Base-by-base conservation (phyloP, 176 grass and related monocot species). In the Avena insularis region DNA sequence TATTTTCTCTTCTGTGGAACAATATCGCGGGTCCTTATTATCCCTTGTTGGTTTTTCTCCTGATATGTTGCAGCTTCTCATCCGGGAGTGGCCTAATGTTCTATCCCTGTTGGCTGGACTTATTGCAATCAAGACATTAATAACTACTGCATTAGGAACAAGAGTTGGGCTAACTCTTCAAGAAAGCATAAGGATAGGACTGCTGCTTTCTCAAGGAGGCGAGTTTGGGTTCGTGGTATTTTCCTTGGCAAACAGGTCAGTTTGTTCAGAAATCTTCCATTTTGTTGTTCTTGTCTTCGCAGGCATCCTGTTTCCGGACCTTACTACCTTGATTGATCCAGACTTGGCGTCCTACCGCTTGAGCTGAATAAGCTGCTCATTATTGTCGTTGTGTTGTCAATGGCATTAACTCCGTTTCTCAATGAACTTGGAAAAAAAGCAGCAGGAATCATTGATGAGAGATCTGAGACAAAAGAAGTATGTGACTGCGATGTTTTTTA, bases 301-400 rank as follows among this genome's bases (percentile, higher is more conserved):
- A 59, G 14, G 45, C 43, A 53, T 82, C 38, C 78, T 79, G 6
- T 87, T 72, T 12, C 87, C 5, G 19, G 45, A 10, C 47, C 80
- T 89, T 20, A 80, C 29, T 57, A 45, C 85, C 12, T 27, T 77
- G 68, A 58, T 77, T 75, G 49, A 69, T 80, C 38, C 79, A 98
- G 97, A 85, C 97, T 98, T 75, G 97, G 97, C 27, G 97, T 98
- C 61, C 92, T 98, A 38, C 97, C 97, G 2, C 93, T 98, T 31
- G 97, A 98, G 87, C 86, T 98, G 69, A 98, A 98, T 83, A 98
- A 98, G 89, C 87, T 98, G 75, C 93, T 98, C 78, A 98, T 98
- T 60, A 98, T 98, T 17, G 97, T 98, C 51, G 97, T 98, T 54
- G 97, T 96, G 16, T 69, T 98, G 43, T 98, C 97, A n/a, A 98